Conservation (phyloP, 78 protist species). For the Diacronema lutheri region DNA sequence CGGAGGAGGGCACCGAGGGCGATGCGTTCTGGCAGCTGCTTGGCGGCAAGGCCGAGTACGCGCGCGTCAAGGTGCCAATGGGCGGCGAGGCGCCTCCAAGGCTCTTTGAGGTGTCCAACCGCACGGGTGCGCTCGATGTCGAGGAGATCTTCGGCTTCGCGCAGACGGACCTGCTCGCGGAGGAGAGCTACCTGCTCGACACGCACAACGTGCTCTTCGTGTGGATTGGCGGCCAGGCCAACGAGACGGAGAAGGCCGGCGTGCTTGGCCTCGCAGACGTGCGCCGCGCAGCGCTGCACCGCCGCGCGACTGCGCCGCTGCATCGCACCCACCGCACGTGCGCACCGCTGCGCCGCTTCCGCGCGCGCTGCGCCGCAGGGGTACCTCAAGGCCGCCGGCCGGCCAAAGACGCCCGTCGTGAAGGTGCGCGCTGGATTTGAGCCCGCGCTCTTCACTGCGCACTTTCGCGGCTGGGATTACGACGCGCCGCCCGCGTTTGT, state of each 20-base stretch:
- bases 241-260: conserved; percentile 19
- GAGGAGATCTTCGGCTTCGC: conserved; percentile 22
- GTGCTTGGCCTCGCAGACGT: neutral
- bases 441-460: conserved; percentile 59
- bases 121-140: conserved; percentile 32
- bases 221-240: conserved; percentile 64
- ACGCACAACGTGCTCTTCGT: conserved; percentile 31
- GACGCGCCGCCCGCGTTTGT: neutral
- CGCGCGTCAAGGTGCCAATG: neutral
- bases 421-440: conserved; percentile 35
- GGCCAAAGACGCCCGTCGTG: neutral
- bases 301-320: too few species aligned
- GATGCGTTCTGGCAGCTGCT: conserved; percentile 40
- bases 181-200: conserved; percentile 66
- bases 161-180: conserved; percentile 58
- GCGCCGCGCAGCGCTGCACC: too few species aligned
- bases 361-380: too few species aligned
- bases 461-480: conserved; percentile 57
- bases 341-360: too few species aligned
- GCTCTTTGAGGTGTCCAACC: conserved; percentile 56
- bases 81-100: conserved; percentile 32
- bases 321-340: too few species aligned
- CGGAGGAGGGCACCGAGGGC: neutral
- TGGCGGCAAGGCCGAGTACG: conserved; percentile 54
- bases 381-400: too few species aligned